Base-by-base conservation (phyloP, 805 yeast genomes). In the Torulaspora franciscae region DNA sequence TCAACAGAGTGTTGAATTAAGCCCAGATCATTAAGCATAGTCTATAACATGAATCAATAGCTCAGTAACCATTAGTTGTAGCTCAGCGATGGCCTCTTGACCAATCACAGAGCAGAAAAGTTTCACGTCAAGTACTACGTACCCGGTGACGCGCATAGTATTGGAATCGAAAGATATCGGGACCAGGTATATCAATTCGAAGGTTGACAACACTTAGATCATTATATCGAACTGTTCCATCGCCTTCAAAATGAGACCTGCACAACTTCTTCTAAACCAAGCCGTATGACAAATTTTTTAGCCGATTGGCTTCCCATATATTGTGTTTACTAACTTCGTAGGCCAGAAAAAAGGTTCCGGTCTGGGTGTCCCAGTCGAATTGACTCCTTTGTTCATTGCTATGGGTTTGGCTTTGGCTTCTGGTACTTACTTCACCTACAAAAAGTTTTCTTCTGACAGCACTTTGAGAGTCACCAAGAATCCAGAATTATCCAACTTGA, bases 381-480 rank as follows among this genome's bases (percentile, higher is more conserved):
- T 78, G 57, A 74, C 79, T 47, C 83, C 83, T 59, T 68, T 78
- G 52, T 76, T 76, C 56, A 66, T 74, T 28, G 81, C 80, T 32
- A 72, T 77, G 70, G 75, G 76, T 59, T 73, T 75, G 47, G 83
- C 81, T 30, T 57, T 66, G 45, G 50, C 74, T 32, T 71, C 75
- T 29, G 81, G 79, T 43, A 54, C 69, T 49, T 78, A 63, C 67
- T 78, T 78, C 68, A 58, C 76, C 10, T 70, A 71, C 62, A 78
- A 70, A 66, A 77, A 77, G 62, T 55, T 78, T 34, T 63, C 69
- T 28, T 65, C 71, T 43, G 83, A 78, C 56, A 65, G 57, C 25
- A 63, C 76, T 48, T 64, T 78, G 55, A 76, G 77, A 67, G 60
- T 78, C 40, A 69, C 73, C 44, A 50, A 49, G 27, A 68, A 68